These are phyloP conservation scores for Scutellaria minor DNA, from an alignment of 257 asterid species.

Conservation along the genomic window DNA sequence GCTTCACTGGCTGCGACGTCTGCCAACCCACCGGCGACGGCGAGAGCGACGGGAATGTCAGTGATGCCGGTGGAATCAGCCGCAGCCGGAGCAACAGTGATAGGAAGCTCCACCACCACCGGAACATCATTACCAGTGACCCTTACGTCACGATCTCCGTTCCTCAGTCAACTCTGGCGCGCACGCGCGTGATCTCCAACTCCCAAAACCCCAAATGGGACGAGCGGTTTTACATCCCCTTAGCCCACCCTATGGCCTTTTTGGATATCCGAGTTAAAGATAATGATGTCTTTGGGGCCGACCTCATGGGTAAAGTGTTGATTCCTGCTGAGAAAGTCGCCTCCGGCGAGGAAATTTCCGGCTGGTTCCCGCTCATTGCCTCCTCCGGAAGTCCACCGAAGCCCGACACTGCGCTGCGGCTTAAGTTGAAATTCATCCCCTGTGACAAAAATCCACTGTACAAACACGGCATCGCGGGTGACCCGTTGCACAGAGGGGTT, in stretches of 20 bases:
- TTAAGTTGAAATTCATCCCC: conserved; percentile 62
- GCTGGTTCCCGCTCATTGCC: conserved; percentile 51
- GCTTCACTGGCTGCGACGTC: conserved; percentile 60
- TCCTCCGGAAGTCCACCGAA: conserved; percentile 63
- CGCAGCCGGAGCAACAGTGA: conserved; percentile 33
- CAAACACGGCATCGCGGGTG: conserved; percentile 76
- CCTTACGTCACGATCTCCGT: conserved; percentile 78
- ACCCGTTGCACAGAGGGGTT: conserved; percentile 60
- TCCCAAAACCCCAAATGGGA: conserved; percentile 78
- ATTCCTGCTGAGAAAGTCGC: conserved; percentile 57
- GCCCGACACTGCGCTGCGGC: conserved; percentile 52
- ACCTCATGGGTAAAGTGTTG: conserved; percentile 61
- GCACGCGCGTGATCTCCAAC: conserved; percentile 81
- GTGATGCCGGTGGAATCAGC: conserved; percentile 30
- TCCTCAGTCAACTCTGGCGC: conserved; percentile 79
- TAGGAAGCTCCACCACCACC: conserved; percentile 60
- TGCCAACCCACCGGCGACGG: conserved; percentile 41
- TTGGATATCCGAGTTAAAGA: conserved; percentile 79
- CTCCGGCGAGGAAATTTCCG: conserved; percentile 51
- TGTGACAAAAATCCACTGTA: conserved; percentile 59
- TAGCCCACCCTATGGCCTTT: conserved; percentile 63
- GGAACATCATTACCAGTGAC: conserved; percentile 76
- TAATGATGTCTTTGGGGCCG: conserved; percentile 79
- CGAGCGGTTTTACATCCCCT: conserved; percentile 59
- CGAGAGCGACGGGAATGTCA: conserved; percentile 34